phyloP scores from a whole-genome alignment of 2,329 filamentous ascomycete genomes.

The Neodidymelliopsis sp. region DNA sequence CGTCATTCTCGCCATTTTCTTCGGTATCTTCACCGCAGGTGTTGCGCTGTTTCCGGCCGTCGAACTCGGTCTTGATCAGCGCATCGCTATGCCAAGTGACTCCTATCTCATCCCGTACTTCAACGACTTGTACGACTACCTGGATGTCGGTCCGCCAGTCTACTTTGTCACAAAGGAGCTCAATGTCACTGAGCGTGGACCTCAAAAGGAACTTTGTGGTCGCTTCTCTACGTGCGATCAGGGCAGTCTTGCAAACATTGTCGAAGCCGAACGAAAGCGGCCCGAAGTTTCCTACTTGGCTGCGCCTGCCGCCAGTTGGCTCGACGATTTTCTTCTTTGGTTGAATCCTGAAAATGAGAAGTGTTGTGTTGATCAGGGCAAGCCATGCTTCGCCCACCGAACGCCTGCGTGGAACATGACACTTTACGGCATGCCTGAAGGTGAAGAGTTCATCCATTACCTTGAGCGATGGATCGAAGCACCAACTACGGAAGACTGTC shows the following conservation, averaged over 20 bases:
- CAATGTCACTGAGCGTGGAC: slow-evolving; percentile 75
- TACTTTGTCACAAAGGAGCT: slow-evolving; percentile 91
- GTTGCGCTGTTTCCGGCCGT: slow-evolving; percentile 85
- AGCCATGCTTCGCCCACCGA: slow-evolving; percentile 80
- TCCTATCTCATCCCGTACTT: slow-evolving; percentile 97
- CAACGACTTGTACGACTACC: slow-evolving; percentile 92
- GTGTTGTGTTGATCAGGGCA: slow-evolving; percentile 69
- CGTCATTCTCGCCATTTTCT: slow-evolving; percentile 77
- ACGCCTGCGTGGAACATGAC: slow-evolving; percentile 88
- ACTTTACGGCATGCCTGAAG: slow-evolving; percentile 89
- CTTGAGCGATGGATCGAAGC: slow-evolving; percentile 81
- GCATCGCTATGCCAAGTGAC: slow-evolving; percentile 90
- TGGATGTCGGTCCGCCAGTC: slow-evolving; percentile 89
- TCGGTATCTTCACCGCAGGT: slow-evolving; percentile 85
- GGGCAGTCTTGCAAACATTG: slow-evolving; percentile 83
- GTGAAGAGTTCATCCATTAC: slow-evolving; percentile 88
- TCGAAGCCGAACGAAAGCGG: slow-evolving; percentile 94
- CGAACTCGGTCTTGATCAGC: slow-evolving; percentile 88
- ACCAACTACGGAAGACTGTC: slow-evolving; percentile 83
- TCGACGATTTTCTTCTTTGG: slow-evolving; percentile 97
- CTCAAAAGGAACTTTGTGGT: slow-evolving; percentile 88
- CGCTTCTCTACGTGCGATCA: slow-evolving; percentile 88
- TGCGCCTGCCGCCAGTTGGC: slow-evolving; percentile 89
- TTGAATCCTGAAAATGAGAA: slow-evolving; percentile 77
- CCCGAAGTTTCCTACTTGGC: slow-evolving; percentile 87